These are phyloP conservation scores for Pisolithus marmoratus DNA, from an alignment of 768 basidiomycete species.

Conservation along the genomic window DNA sequence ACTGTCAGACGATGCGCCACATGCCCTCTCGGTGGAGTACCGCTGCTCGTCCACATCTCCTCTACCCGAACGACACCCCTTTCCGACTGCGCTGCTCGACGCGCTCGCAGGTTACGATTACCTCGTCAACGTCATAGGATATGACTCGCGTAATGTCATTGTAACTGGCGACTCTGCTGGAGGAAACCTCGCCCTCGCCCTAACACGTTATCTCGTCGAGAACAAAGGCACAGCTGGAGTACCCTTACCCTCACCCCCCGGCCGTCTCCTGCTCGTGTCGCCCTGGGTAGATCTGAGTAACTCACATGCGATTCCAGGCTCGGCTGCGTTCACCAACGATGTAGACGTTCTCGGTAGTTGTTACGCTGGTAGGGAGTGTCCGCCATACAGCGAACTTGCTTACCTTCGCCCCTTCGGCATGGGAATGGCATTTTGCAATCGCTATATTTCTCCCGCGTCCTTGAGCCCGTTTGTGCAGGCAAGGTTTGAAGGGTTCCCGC, in stretches of 20 bases:
- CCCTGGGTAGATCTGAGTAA: conserved; percentile 3
- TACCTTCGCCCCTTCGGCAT: conserved; percentile 5
- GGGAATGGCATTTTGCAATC: conserved; percentile 1
- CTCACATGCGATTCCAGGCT: neutral
- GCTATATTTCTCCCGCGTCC: conserved; percentile 10
- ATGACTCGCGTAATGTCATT: conserved; percentile 27
- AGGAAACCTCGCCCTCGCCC: conserved; percentile 28
- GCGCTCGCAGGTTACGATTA: conserved; percentile 32
- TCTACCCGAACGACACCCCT: conserved; percentile 17
- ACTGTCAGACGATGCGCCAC: conserved; percentile 2
- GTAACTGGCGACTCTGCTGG: conserved; percentile 37
- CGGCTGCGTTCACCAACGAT: neutral
- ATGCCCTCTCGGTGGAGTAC: conserved; percentile 22
- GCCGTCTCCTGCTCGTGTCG: conserved; percentile 6
- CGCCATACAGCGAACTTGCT: conserved; percentile 2
- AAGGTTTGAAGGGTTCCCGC: conserved; percentile 21
- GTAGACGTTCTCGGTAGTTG: neutral
- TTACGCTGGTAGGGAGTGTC: neutral
- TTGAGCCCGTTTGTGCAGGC: conserved; percentile 6
- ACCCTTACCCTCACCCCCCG: conserved; percentile 3
- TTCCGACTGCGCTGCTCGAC: conserved; percentile 35
- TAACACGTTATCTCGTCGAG: conserved; percentile 14
- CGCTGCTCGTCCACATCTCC: conserved; percentile 24
- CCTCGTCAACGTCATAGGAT: conserved; percentile 24
- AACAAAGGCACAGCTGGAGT: neutral